Evolutionary conservation across 192 early-diverging fungal species (phyloP).

Genomic region (Lobulomyces angularis): DNA sequence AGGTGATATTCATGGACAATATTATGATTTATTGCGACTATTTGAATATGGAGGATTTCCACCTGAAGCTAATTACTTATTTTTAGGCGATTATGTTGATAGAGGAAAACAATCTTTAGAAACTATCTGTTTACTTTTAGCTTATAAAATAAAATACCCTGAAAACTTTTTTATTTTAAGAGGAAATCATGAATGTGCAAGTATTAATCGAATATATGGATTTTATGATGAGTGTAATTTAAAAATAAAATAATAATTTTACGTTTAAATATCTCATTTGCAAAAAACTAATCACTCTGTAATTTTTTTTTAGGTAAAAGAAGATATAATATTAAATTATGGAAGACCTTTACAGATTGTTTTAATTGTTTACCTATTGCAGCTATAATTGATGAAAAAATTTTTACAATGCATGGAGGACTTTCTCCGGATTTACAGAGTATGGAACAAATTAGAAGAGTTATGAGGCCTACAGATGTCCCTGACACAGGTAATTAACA

Average conservation of each 20-base stretch:
- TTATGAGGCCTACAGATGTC: slow-evolving; percentile 79
- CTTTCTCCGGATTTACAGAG: slow-evolving; percentile 74
- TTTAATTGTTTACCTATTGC: slow-evolving; percentile 82
- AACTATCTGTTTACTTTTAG: slow-evolving; percentile 70
- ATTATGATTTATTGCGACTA: slow-evolving; percentile 69
- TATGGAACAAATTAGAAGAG: slow-evolving; percentile 76
- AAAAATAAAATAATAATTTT: not conserved
- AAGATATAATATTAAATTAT: slow-evolving; percentile 78
- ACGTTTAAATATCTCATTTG: not conserved
- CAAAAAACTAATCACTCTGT: not conserved
- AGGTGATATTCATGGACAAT: slow-evolving; percentile 62
- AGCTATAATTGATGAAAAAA: slow-evolving; percentile 75
- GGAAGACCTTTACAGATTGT: slow-evolving; percentile 81
- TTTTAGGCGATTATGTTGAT: slow-evolving; percentile 78
- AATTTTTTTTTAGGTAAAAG: slow-evolving; percentile 44
- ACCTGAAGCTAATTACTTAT: slow-evolving; percentile 71
- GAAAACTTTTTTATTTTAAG: slow-evolving; percentile 84
- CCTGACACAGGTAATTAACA: slow-evolving; percentile 57
- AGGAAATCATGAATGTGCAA: slow-evolving; percentile 80
- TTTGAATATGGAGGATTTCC: slow-evolving; percentile 80
- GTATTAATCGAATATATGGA: slow-evolving; percentile 73
- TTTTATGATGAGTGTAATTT: slow-evolving; percentile 75
- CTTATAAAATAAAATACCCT: slow-evolving; percentile 85
- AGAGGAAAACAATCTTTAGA: slow-evolving; percentile 76
- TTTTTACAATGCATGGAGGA: slow-evolving; percentile 79